Base-by-base conservation (phyloP, 768 basidiomycete genomes). In the Leccinum arenicola region DNA sequence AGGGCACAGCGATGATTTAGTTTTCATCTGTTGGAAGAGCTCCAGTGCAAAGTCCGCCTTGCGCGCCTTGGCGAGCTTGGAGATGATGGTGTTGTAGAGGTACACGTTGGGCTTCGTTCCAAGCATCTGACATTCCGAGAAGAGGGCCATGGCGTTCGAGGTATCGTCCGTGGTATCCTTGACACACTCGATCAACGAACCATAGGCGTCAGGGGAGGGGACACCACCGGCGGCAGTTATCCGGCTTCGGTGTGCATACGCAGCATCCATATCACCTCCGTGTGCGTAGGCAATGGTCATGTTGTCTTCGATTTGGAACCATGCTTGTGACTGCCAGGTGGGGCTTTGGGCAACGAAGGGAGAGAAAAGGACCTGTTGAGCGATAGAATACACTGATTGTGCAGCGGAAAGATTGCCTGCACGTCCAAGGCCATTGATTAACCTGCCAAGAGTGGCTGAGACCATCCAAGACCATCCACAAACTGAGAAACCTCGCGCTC, bases 91-190 rank as follows among this genome's bases (percentile, higher is more conserved):
- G 78, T 99, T 98, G 80, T 90, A 99, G 40, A 99, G 83, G 75
- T 89, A 99, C 50, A 88, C 80, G 68, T 92, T 95, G 15, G 93
- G 89, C 33, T 68, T 64, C 40, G 96, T 90, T 9, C 86, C 85
- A 27, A 84, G 82, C 48, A 76, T 72, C 60, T 86, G 81, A 21
- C 89, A 81, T 73, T 99, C 95, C 29, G 86, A 76, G 77, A 88
- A 98, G 31, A 98, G 82, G 31, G 85, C 81, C 73, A 94, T 78
- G 0, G 94, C 95, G 62, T 94, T 91, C 3, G 86, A 82, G 0
- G 94, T 89, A 66, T 98, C 96, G 73, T 98, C 96, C 11, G 97
- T 98, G 21, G 96, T 97, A 64, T 98, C 94, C 74, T 90, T 93
- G 66, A 93, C 85, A 61, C 84, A 81, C 45, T 88, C 82, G 61